phyloP scores from a whole-genome alignment of 2,329 filamentous ascomycete species.

The Colletotrichum siamense region DNA sequence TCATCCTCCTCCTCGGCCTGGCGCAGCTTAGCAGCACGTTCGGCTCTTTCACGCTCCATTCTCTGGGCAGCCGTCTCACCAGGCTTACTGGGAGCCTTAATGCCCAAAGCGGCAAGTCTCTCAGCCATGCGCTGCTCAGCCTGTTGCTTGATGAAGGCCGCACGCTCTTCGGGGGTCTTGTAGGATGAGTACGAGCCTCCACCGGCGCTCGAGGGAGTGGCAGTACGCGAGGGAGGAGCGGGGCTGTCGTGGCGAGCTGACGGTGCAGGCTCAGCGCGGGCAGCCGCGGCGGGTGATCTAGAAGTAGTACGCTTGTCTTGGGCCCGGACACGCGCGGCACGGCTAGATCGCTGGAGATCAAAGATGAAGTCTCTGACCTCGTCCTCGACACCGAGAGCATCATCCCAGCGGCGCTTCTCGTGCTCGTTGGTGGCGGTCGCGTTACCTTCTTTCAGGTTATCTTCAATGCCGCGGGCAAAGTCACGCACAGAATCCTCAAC shows the following conservation, averaged over 20 bases:
- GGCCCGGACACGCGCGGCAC: slow-evolving; percentile 71
- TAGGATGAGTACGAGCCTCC: slow-evolving; percentile 80
- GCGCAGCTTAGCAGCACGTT: slow-evolving; percentile 84
- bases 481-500: slow-evolving; percentile 96
- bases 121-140: slow-evolving; percentile 98
- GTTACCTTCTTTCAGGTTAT: slow-evolving; percentile 82
- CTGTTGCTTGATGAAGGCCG: slow-evolving; percentile 96
- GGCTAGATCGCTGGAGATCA: slow-evolving; percentile 87
- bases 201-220: slow-evolving; percentile 54
- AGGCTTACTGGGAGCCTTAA: slow-evolving; percentile 81
- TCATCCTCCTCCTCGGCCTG: slow-evolving; percentile 95
- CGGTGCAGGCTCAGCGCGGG: slow-evolving; percentile 47
- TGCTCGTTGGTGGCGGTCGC: slow-evolving; percentile 82
- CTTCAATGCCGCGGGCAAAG: slow-evolving; percentile 84
- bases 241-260: slow-evolving; percentile 54
- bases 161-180: slow-evolving; percentile 90
- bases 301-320: slow-evolving; percentile 59
- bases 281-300: slow-evolving; percentile 45
- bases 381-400: slow-evolving; percentile 94
- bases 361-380: slow-evolving; percentile 98
- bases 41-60: slow-evolving; percentile 84
- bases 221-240: slow-evolving; percentile 58
- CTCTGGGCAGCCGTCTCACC: slow-evolving; percentile 85
- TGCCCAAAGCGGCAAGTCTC: slow-evolving; percentile 88
- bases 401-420: slow-evolving; percentile 93